Evolutionary conservation across 2,329 filamentous ascomycete species (phyloP).

Genomic region (Dothidotthia symphoricarpi): DNA sequence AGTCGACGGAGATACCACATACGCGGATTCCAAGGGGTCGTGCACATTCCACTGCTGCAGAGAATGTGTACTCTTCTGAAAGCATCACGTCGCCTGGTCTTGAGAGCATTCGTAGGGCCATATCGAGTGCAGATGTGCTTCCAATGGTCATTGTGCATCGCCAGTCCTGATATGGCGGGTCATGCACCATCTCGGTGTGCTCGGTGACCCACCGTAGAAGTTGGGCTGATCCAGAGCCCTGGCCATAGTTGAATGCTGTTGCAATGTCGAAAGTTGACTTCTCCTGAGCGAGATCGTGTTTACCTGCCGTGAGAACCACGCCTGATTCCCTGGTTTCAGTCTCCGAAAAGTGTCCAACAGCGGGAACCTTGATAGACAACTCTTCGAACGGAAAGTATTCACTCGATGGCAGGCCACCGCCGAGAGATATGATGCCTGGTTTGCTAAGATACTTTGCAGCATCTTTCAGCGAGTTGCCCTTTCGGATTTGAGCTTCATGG

Average conservation of each 20-base stretch:
- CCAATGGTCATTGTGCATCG: constrained; percentile 78
- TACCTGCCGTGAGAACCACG: constrained; percentile 65
- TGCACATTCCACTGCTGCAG: constrained; percentile 68
- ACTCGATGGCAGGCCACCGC: constrained; percentile 83
- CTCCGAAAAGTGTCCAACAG: constrained; percentile 68
- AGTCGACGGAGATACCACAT: constrained; percentile 63
- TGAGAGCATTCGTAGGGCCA: constrained; percentile 78
- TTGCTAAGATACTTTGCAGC: constrained; percentile 77
- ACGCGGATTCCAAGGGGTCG: constrained; percentile 61
- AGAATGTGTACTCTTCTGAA: constrained; percentile 90
- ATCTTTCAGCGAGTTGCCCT: constrained; percentile 67
- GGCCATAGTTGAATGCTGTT: constrained; percentile 89
- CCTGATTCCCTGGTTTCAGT: constrained; percentile 62
- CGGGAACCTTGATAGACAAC: constrained; percentile 71
- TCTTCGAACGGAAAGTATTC: constrained; percentile 91
- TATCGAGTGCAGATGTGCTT: constrained; percentile 82
- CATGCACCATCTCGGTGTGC: constrained; percentile 88
- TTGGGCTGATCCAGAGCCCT: constrained; percentile 81
- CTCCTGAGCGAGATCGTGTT: constrained; percentile 73
- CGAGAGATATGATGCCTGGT: constrained; percentile 85
- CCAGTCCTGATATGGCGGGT: constrained; percentile 90
- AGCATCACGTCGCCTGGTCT: constrained; percentile 73
- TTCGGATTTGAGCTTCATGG: constrained; percentile 55
- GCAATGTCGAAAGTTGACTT: constrained; percentile 70
- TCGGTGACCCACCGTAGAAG: constrained; percentile 88